Base-by-base conservation (phyloP, 1,284 basidiomycete species). In the Quambalaria eucalypti region DNA sequence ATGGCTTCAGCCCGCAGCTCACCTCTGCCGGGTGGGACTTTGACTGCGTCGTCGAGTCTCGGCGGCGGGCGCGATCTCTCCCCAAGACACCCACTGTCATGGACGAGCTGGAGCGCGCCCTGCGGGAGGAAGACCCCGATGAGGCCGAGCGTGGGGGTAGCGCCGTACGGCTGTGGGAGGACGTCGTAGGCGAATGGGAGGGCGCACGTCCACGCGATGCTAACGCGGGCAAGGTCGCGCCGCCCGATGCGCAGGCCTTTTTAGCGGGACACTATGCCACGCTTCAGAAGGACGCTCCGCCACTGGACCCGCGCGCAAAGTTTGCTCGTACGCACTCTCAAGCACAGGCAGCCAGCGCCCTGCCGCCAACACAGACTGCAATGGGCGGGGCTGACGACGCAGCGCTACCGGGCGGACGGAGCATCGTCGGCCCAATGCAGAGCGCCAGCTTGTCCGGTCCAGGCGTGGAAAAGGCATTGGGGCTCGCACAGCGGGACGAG, bases 1-100 rank as follows among this genome's bases (percentile, higher is more conserved):
- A 97, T 44, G 87, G 88, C 0, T 98, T 97, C 66, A 90, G 95
- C 59, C 84, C 88, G 1, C 85, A 83, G 51, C 76, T 81, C 47
- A 87, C 89, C 82, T 85, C 84, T 1, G 84, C 86, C 53, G 88
- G 87, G 23, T 96, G 69, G 69, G 61, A 66, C n/a, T 61, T 51
- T n/a, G 69, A 69, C 42, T 63, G 61, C 42, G 57, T 61, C 40
- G 48, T 71, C 6, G 68, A 69, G 23, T 28, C 19, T 25, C 28
- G 62, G 14, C 55, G 67, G 9, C 44, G 65, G 1, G 2, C 28
- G 25, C 60, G 56, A 31, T 47, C 42, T 8, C 52, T 62, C 16
- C 40, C 50, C 14, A 47, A 0, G 16, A n/a, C n/a, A n/a, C n/a
- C n/a, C n/a, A 23, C 19, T 10, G 28, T 9, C 29, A 21, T 21